Evolutionary conservation across 129 eudicot species (phyloP).

Genomic region (Chrysanthemum lavandulifolium): DNA sequence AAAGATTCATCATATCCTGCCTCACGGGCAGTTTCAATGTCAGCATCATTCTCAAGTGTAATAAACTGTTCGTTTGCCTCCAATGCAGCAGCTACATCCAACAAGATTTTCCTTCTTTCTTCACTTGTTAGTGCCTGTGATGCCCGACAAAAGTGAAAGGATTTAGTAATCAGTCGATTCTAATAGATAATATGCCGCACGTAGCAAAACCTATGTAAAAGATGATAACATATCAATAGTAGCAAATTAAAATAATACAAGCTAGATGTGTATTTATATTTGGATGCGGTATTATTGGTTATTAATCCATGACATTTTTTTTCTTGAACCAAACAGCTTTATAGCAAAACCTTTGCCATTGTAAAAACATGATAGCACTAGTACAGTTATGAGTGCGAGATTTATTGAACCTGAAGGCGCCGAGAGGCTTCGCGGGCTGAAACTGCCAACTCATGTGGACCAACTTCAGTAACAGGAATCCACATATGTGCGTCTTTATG

Average conservation of each 20-base stretch:
- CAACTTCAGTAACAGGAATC: constrained; percentile 48
- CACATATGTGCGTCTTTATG: constrained; percentile 75
- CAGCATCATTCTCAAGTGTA: constrained; percentile 65
- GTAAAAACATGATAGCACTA: neutral
- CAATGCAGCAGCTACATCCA: constrained; percentile 78
- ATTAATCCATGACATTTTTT: no score
- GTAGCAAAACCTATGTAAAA: no score
- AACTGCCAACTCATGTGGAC: constrained; percentile 79
- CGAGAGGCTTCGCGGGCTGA: constrained; percentile 82
- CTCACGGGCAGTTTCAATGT: constrained; percentile 59
- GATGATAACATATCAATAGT: no score
- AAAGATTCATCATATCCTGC: constrained; percentile 70
- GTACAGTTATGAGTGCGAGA: constrained; percentile 14
- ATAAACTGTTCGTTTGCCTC: constrained; percentile 57
- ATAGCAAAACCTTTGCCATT: neutral
- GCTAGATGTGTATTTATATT: neutral
- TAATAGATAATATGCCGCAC: neutral
- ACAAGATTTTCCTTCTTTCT: constrained; percentile 69
- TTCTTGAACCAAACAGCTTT: no score
- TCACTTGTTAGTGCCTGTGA: constrained; percentile 56
- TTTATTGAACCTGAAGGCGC: constrained; percentile 67
- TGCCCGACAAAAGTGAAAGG: neutral
- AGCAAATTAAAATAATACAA: neutral
- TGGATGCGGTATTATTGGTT: no score
- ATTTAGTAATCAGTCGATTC: constrained; percentile 8